Evolutionary conservation across 331 rosid species (phyloP).

Genomic region (Saraca asoca): DNA sequence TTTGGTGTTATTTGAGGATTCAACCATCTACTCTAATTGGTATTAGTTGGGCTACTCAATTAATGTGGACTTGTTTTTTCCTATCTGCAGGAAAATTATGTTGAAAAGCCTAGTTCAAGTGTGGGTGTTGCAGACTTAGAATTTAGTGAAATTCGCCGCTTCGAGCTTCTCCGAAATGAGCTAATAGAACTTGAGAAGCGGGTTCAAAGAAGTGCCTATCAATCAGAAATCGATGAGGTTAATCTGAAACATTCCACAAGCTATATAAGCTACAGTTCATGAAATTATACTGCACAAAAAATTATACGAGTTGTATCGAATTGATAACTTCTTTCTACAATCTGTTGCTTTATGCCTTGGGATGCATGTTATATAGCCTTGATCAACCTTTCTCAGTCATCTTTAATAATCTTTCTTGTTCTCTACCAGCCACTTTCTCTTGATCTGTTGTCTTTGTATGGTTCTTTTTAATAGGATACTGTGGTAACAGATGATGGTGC

Average conservation of each 20-base stretch:
- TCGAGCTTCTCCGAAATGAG: slow-evolving; percentile 81
- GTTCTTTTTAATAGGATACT: slow-evolving; percentile 50
- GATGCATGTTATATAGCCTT: slow-evolving; percentile 1
- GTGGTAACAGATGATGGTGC: slow-evolving; percentile 51
- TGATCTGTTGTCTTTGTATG: slow-evolving; percentile 22
- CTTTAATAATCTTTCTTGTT: background rate
- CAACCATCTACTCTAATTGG: slow-evolving; percentile 21
- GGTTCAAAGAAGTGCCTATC: slow-evolving; percentile 78
- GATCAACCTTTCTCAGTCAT: slow-evolving; percentile 6
- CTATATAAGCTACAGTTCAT: background rate
- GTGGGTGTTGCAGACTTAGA: slow-evolving; percentile 51
- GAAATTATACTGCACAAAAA: too few species aligned
- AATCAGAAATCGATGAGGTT: slow-evolving; percentile 74
- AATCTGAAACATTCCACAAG: slow-evolving; percentile 12
- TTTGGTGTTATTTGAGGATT: slow-evolving; percentile 23
- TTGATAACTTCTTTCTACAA: background rate
- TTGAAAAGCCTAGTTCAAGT: slow-evolving; percentile 54
- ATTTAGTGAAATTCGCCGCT: slow-evolving; percentile 72
- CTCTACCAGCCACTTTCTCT: background rate
- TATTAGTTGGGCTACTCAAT: slow-evolving; percentile 10
- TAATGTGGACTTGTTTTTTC: slow-evolving; percentile 27
- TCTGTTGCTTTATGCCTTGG: slow-evolving; percentile 22
- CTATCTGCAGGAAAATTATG: slow-evolving; percentile 63
- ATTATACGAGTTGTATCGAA: too few species aligned
- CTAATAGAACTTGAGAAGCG: slow-evolving; percentile 84